Percentiles rank a stretch among this genome's conserved stretches.
phyloP scores from a whole-genome alignment of 257 asterid species.

The Solanum appendiculatum region DNA sequence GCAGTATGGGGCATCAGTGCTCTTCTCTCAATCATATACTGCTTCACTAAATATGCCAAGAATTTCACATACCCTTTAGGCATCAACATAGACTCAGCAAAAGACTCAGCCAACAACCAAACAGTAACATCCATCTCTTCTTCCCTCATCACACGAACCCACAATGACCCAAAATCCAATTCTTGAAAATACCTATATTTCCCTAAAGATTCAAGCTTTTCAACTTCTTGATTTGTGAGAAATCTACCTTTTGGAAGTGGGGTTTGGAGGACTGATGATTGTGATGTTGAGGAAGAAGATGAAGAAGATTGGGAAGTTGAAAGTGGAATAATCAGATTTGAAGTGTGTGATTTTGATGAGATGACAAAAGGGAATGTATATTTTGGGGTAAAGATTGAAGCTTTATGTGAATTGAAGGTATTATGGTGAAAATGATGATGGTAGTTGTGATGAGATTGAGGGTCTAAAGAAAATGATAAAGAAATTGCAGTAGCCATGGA shows the following conservation, averaged over 20 bases:
- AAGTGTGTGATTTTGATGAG: conserved; percentile 22
- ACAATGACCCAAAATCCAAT: conserved; percentile 64
- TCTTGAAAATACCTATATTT: conserved; percentile 51
- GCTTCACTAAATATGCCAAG: conserved; percentile 67
- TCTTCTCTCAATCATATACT: conserved; percentile 75
- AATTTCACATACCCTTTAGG: conserved; percentile 50
- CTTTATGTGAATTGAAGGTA: conserved; percentile 11
- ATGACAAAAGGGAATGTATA: conserved; percentile 28
- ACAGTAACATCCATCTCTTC: conserved; percentile 76
- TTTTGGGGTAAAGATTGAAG: conserved; percentile 29
- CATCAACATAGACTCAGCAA: conserved; percentile 80
- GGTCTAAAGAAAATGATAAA: conserved; percentile 30
- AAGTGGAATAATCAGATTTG: conserved; percentile 24
- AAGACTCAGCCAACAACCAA: conserved; percentile 64
- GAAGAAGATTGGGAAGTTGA: conserved; percentile 52
- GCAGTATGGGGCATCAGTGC: conserved; percentile 60
- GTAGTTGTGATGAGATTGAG: conserved; percentile 19
- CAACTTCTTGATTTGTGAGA: conserved; percentile 54
- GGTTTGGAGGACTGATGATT: conserved; percentile 21
- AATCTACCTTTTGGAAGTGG: conserved; percentile 48
- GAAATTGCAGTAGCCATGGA: conserved; percentile 45
- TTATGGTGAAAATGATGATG: conserved; percentile 25
- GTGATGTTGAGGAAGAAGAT: conserved; percentile 4
- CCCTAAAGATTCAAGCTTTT: conserved; percentile 43
- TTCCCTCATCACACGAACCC: conserved; percentile 61